phyloP scores from a whole-genome alignment of 176 grass and related monocot genomes.

The Typha latifolia region DNA sequence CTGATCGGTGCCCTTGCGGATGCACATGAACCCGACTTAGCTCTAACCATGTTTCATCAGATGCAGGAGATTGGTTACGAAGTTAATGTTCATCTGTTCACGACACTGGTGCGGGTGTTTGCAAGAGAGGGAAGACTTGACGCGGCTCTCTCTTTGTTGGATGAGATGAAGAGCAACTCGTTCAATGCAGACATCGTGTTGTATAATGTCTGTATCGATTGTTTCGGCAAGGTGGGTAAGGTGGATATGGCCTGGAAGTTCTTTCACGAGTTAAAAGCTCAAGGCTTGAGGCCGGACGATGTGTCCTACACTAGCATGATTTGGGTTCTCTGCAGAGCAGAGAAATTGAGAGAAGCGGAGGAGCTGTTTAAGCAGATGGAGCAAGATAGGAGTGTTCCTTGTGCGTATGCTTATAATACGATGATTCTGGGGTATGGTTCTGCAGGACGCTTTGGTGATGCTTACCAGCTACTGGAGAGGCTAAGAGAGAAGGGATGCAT shows the following conservation, averaged over 20 bases:
- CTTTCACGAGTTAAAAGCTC: slow-evolving; percentile 67
- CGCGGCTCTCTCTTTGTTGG: slow-evolving; percentile 42
- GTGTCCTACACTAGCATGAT: slow-evolving; percentile 91
- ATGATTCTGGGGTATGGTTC: slow-evolving; percentile 96
- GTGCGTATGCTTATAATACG: slow-evolving; percentile 73
- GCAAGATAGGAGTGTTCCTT: slow-evolving; percentile 41
- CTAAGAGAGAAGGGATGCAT: slow-evolving; percentile 88
- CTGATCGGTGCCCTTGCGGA: slow-evolving; percentile 68
- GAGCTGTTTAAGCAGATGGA: slow-evolving; percentile 77
- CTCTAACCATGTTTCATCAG: slow-evolving; percentile 65
- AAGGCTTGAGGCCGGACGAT: slow-evolving; percentile 65
- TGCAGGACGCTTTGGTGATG: slow-evolving; percentile 53
- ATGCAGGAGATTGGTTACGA: slow-evolving; percentile 95
- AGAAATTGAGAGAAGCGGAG: slow-evolving; percentile 54
- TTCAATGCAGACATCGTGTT: slow-evolving; percentile 60
- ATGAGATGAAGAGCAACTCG: slow-evolving; percentile 76
- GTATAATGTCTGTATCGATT: slow-evolving; percentile 89
- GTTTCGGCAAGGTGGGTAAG: slow-evolving; percentile 84
- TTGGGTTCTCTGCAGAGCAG: slow-evolving; percentile 68
- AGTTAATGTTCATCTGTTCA: slow-evolving; percentile 66
- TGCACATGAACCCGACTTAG: slow-evolving; percentile 37
- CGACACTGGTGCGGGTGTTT: slow-evolving; percentile 56
- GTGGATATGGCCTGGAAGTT: slow-evolving; percentile 95
- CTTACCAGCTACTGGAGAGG: slow-evolving; percentile 53
- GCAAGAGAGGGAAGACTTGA: slow-evolving; percentile 47